These are phyloP conservation scores for Myochromella boudieri DNA, from an alignment of 768 basidiomycete species.

Conservation along the genomic window DNA sequence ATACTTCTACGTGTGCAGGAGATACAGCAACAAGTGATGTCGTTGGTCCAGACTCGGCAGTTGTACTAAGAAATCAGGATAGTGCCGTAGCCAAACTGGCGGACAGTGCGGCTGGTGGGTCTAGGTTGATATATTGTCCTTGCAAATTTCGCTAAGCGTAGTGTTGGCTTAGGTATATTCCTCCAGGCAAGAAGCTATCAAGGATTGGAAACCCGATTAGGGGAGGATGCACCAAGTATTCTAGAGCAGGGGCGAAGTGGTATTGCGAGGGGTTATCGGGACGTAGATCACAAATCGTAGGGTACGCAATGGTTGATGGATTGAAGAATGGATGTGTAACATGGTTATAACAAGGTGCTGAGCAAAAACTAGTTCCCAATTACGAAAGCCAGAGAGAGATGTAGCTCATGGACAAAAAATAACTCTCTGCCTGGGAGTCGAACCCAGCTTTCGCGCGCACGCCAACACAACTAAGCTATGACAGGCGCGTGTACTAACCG, in stretches of 20 bases:
- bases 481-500: too few species aligned
- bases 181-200: slow-evolving; percentile 72
- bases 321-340: too few species aligned
- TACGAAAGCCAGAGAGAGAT: neutral
- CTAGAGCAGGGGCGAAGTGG: slow-evolving; percentile 91
- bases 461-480: too few species aligned
- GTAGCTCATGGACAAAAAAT: too few species aligned
- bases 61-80: slow-evolving; percentile 68
- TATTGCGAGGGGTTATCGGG: slow-evolving; percentile 84
- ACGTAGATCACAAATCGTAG: slow-evolving; percentile 34
- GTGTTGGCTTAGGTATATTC: slow-evolving; percentile 53
- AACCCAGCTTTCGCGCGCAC: too few species aligned
- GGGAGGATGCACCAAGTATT: slow-evolving; percentile 75
- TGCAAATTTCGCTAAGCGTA: neutral
- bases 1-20: neutral
- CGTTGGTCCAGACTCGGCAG: slow-evolving; percentile 17
- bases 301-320: too few species aligned
- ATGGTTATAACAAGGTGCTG: too few species aligned
- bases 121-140: neutral
- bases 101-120: slow-evolving; percentile 73
- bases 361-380: too few species aligned
- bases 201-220: slow-evolving; percentile 77
- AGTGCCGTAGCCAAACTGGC: slow-evolving; percentile 49
- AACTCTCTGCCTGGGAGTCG: too few species aligned
- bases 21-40: neutral